Evolutionary conservation across 345 rosid genomes (phyloP), one percentile per base, ranked within the genome.

Genomic region (Chamaenerion angustifolium): DNA sequence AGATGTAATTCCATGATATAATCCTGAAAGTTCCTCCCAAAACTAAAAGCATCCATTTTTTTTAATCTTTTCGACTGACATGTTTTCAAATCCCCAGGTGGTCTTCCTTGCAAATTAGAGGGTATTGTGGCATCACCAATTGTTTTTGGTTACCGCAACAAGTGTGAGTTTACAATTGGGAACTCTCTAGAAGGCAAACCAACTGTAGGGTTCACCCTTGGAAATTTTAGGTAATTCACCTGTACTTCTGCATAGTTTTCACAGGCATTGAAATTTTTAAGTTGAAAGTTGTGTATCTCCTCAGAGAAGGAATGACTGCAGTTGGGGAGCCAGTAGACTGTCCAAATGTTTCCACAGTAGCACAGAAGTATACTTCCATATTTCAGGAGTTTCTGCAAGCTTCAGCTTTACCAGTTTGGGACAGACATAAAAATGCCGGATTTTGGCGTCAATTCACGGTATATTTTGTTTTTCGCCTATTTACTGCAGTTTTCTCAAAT

Each of bases 361-460:
- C 95, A 45, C 60, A 68, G 76, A 77, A 68, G 54, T 87, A 80
- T 55, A 89, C 96, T 52, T 69, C 68, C n/a, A 68, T 87, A 46
- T 82, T 92, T 61, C 95, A 92, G 73, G 80, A 65, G 48, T 82
- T 78, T 66, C 59, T 92, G 63, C 85, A 80, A 67, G 58, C 73
- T 11, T 84, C 95, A 51, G 71, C 45, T 48, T 66, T 92, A 64
- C 96, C 89, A 52, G 67, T 84, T 63, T 92, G 98, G 98, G 84
- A 84, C 56, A 81, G 93, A 71, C 88, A 81, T 70, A 73, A 78
- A 56, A 88, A 83, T 60, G 62, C 64, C 43, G 96, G 96, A 43
- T 87, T 92, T 72, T 92, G 98, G 96, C 88, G 95, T 50, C 98
- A 87, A 65, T 77, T 92, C 61, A 74, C 93, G 16, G 98, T 87